phyloP scores from a whole-genome alignment of 73 alveolate genomes.

The Symbiodinium pilosum region DNA sequence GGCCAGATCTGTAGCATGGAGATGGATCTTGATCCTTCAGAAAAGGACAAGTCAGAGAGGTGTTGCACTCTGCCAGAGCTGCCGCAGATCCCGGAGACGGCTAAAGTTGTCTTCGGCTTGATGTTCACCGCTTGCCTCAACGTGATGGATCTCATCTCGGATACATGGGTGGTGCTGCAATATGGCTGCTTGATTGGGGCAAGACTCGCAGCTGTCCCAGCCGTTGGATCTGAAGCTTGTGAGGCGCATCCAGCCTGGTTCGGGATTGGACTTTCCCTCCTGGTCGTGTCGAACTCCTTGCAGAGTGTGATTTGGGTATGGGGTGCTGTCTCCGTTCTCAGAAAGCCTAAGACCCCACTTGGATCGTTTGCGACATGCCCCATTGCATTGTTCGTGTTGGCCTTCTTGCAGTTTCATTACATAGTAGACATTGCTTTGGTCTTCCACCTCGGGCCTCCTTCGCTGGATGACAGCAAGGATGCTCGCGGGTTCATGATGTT shows the following conservation, averaged over 20 bases:
- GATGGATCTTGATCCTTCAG: too few relatives aligned
- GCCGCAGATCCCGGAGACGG: too few relatives aligned
- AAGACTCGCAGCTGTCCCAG: background rate
- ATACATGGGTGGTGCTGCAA: background rate
- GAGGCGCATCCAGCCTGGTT: conserved; percentile 1
- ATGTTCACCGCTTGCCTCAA: conserved; percentile 2
- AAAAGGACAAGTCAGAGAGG: too few relatives aligned
- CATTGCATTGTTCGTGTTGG: background rate
- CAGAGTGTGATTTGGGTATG: background rate
- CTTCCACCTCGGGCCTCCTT: background rate
- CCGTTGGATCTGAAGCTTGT: background rate
- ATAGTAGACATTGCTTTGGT: background rate
- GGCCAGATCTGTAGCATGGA: too few relatives aligned
- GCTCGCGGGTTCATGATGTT: too few relatives aligned
- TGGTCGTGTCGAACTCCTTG: background rate
- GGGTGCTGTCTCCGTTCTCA: background rate
- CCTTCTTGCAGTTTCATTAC: background rate
- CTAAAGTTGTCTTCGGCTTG: background rate
- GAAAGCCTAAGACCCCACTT: background rate
- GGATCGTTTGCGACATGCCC: too few relatives aligned
- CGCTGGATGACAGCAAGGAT: background rate
- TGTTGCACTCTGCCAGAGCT: too few relatives aligned
- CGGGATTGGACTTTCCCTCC: background rate
- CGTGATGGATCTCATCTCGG: background rate
- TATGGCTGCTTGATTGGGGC: background rate